Evolutionary conservation across 2,329 filamentous ascomycete species (phyloP), one percentile per base, ranked within the genome.

Genomic region (Hymenoscyphus occultus): DNA sequence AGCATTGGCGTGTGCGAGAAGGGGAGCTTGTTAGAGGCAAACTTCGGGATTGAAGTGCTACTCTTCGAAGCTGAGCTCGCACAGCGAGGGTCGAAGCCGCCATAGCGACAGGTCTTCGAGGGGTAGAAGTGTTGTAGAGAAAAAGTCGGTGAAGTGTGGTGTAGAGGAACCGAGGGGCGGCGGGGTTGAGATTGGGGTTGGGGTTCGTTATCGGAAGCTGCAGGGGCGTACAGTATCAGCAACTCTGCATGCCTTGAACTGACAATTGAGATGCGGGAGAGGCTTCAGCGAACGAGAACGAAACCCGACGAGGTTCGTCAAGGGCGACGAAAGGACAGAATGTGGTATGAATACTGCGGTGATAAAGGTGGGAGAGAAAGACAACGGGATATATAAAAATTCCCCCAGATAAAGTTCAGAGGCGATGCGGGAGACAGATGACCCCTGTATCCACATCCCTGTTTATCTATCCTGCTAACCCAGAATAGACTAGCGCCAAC

Each of bases 71-170:
- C 58, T 69, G 69, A 19, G 64, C 65, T 59, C 73, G 66, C 19
- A 72, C 61, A 42, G 67, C 69, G 59, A 72, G 66, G 59, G 65
- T 64, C 62, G 69, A 69, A 60, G 68, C 63, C 60, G 69, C 71
- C 73, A 75, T 74, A 48, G 59, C 65, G 51, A 59, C 31, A 48
- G 16, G 10, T 60, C 12, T 59, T 42, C 31, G 35, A 19, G 19
- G 45, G 45, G 7, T 9, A 7, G 16, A 48, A 48, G 45, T 6
- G 39, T 35, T n/a, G 56, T 12, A 45, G 61, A 54, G 35, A 28
- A 39, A 66, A 68, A 62, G 66, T 68, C 67, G 68, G 65, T 67
- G 60, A 67, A 61, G 39, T 35, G 54, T 56, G 45, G 22, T 28
- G 12, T 51, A 19, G 45, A 51, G 10, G 45, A 9, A 28, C 45